Base-by-base conservation (phyloP, 23 red algal genomes). In the Pyropia haitanensis region DNA sequence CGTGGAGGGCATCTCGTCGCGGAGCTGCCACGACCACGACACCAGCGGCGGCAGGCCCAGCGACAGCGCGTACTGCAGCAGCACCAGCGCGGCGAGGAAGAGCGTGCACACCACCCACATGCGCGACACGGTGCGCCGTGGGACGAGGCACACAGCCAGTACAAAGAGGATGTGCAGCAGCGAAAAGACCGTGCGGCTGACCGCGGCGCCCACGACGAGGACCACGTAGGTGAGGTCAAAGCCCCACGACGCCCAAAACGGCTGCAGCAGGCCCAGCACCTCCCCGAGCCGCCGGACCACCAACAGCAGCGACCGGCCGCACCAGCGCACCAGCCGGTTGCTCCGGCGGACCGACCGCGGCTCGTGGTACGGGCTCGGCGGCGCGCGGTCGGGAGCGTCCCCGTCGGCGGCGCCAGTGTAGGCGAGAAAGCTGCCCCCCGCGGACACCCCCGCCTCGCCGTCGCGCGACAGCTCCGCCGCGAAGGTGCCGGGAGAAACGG, bases 211-310 rank as follows among this genome's bases (percentile, higher is more conserved):
- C 5, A 77, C 25, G 13, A 77, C 56, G 14, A 77, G 39, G 7
- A 62, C 58, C 29, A 63, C 49, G 14, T 61, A 64, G 12, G 72
- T 64, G 27, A 77, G 17, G 22, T 77, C 72, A 51, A 64, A 77
- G 13, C 72, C 72, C 72, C 72, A 77, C 5, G 49, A 27, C 14
- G 22, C 60, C 72, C 72, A 77, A 64, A 77, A 77, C 5, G 72
- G 72, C 9, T 16, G 48, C 13, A 77, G 59, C 26, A 77, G 60
- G 19, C 55, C 48, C 16, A 64, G 6, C 58, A 77, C n/a, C 49
- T 61, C 58, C 61, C 61, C 29, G 15, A 28, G 27, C 0, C 61
- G 18, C 4, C 31, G n/a, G n/a, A n/a, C 25, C 2, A 49, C 72
- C 21, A 3, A 25, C 16, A 32, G 17, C 16, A 24, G 60, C 5